phyloP scores from a whole-genome alignment of 1,284 basidiomycete genomes.

The Laetiporus sulphureus region DNA sequence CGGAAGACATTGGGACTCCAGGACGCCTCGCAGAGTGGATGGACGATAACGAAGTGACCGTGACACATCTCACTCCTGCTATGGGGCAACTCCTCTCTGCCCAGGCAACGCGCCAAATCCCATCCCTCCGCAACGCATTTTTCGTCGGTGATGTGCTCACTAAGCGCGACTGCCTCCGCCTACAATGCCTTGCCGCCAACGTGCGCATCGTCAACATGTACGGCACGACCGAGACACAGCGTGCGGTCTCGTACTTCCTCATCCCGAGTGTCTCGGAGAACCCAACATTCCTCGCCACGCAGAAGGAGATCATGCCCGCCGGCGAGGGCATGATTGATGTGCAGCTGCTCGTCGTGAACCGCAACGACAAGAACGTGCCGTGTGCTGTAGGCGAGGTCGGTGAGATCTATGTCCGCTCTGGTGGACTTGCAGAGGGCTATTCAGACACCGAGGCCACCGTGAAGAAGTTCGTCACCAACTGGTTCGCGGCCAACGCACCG shows the following conservation, averaged over 20 bases:
- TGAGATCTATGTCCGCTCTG: conserved; percentile 97
- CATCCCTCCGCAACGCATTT: conserved; percentile 86
- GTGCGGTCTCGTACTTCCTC: conserved; percentile 96
- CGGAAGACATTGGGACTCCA: conserved; percentile 96
- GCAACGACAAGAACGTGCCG: conserved; percentile 81
- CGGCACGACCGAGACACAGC: conserved; percentile 98
- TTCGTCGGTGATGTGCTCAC: conserved; percentile 99
- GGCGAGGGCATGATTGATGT: conserved; percentile 98
- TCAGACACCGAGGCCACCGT: conserved; percentile 79
- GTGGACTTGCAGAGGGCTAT: conserved; percentile 95
- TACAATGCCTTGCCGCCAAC: conserved; percentile 91
- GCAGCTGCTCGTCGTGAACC: conserved; percentile 95
- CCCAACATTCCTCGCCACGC: conserved; percentile 85
- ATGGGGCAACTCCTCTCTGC: conserved; percentile 99
- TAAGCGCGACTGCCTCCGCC: conserved; percentile 94
- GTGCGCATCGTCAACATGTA: conserved; percentile 99
- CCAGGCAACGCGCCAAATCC: conserved; percentile 87
- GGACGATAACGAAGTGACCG: conserved; percentile 84
- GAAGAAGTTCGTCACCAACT: conserved; percentile 91
- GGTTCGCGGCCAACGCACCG: conserved; percentile 64
- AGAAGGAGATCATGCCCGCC: conserved; percentile 98
- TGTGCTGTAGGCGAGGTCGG: conserved; percentile 97
- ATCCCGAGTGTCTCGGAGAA: conserved; percentile 86
- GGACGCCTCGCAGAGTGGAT: conserved; percentile 98
- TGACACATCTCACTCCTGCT: conserved; percentile 96